Percentiles rank a stretch among this genome's conserved stretches.
Conservation (phyloP, 108 stramenopile genomes). For the Cyclotella choctawhatcheeana region DNA sequence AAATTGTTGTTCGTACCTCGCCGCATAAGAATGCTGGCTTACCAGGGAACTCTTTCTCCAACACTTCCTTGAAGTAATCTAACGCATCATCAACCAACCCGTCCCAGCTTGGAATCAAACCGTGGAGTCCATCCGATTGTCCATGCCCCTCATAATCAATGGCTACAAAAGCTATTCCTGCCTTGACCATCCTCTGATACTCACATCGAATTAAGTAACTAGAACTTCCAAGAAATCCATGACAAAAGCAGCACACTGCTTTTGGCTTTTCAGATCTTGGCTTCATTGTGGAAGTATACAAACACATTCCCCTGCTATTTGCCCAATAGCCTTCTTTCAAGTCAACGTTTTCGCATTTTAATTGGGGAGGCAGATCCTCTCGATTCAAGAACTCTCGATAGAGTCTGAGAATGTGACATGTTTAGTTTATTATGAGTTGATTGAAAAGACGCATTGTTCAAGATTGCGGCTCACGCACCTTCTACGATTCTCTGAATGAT, state of each 20-base stretch:
- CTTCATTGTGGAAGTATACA: slow-evolving; percentile 50
- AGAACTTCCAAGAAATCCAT: slow-evolving; percentile 64
- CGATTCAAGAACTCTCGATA: slow-evolving; percentile 45
- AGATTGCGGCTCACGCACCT: slow-evolving; percentile 3
- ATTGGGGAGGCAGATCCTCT: slow-evolving; percentile 45
- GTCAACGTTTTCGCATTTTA: slow-evolving; percentile 44
- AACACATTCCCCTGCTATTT: slow-evolving; percentile 54
- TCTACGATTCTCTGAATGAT: slow-evolving; percentile 20
- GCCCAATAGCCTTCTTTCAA: slow-evolving; percentile 52
- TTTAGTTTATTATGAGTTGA: too few relatives aligned
- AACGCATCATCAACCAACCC: slow-evolving; percentile 48
- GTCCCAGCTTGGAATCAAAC: slow-evolving; percentile 52
- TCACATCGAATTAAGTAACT: slow-evolving; percentile 47
- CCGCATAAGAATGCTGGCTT: slow-evolving; percentile 56
- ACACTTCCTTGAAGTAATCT: slow-evolving; percentile 45
- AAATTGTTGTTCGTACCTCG: slow-evolving; percentile 28
- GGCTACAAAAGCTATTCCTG: slow-evolving; percentile 60
- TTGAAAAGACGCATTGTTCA: too few relatives aligned
- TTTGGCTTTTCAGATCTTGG: slow-evolving; percentile 40
- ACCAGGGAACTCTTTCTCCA: slow-evolving; percentile 38
- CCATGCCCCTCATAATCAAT: slow-evolving; percentile 77
- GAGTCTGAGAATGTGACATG: too few relatives aligned
- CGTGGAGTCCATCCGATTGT: slow-evolving; percentile 52
- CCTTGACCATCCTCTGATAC: slow-evolving; percentile 43
- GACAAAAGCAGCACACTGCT: slow-evolving; percentile 63